Conservation (phyloP, 805 yeast genomes). For the Vanderwaltozyma yarrowii region DNA sequence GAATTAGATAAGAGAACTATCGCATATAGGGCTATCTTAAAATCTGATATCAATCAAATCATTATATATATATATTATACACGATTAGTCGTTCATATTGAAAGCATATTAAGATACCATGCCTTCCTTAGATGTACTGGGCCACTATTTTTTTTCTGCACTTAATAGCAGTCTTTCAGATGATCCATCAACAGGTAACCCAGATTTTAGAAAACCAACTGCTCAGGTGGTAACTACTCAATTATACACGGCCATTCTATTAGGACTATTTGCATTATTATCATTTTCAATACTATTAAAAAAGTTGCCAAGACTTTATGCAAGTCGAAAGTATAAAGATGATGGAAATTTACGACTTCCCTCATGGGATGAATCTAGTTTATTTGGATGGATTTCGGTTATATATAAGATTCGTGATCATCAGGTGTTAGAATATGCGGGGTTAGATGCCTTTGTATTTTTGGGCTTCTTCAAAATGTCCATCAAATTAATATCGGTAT, state of each 20-base stretch:
- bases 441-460: constrained; percentile 89
- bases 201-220: constrained; percentile 30
- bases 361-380: constrained; percentile 32
- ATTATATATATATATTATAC: no score
- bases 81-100: no score
- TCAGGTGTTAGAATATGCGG: constrained; percentile 80
- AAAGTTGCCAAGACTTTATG: constrained; percentile 72
- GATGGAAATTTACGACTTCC: constrained; percentile 20
- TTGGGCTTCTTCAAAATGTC: constrained; percentile 85
- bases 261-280: constrained; percentile 62
- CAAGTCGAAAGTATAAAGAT: constrained; percentile 50
- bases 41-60: no score
- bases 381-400: constrained; percentile 76
- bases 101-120: no score
- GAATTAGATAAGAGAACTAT: no score
- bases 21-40: no score
- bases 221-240: constrained; percentile 68
- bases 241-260: constrained; percentile 50
- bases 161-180: not conserved
- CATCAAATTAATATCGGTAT: constrained; percentile 52
- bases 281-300: constrained; percentile 62
- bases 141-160: not conserved
- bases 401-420: constrained; percentile 57
- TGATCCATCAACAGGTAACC: constrained; percentile 3
- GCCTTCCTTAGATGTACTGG: no score